phyloP scores from a whole-genome alignment of 768 basidiomycete species.

The Suillus placidus region DNA sequence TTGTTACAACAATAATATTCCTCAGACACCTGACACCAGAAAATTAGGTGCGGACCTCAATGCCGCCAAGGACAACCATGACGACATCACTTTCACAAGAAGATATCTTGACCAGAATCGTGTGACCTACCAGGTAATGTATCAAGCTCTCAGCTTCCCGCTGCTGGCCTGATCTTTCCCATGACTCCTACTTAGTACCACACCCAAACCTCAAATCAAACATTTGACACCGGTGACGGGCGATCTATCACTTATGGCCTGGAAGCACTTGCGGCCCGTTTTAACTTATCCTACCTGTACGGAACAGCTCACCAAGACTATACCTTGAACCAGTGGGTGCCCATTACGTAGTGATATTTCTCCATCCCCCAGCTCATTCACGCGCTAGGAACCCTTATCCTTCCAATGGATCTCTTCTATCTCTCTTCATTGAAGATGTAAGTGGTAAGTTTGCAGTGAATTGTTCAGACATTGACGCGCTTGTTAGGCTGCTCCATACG shows the following conservation, averaged over 20 bases:
- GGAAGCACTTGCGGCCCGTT: constrained; percentile 51
- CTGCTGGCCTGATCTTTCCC: not conserved
- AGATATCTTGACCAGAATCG: constrained; percentile 83
- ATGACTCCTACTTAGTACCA: constrained; percentile 55
- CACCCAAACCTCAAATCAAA: constrained; percentile 46
- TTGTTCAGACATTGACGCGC: not conserved
- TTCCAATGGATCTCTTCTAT: constrained; percentile 60
- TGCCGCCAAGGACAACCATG: constrained; percentile 34
- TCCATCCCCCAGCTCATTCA: not conserved
- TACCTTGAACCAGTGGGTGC: constrained; percentile 58
- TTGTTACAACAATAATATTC: constrained; percentile 4
- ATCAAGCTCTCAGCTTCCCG: not conserved
- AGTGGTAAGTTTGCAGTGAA: constrained; percentile 11
- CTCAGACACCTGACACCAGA: not conserved
- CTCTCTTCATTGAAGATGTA: constrained; percentile 55
- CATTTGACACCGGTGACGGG: constrained; percentile 67
- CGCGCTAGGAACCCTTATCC: constrained; percentile 58
- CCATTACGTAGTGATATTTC: not conserved
- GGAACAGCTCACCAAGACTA: constrained; percentile 80
- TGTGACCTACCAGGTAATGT: constrained; percentile 64
- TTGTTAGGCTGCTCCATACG: constrained; percentile 53
- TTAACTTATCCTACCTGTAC: constrained; percentile 63
- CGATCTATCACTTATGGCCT: constrained; percentile 58
- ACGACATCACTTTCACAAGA: constrained; percentile 63
- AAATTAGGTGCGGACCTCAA: constrained; percentile 51